Evolutionary conservation across 129 eudicot species (phyloP).

Genomic region (Deinandra increscens): DNA sequence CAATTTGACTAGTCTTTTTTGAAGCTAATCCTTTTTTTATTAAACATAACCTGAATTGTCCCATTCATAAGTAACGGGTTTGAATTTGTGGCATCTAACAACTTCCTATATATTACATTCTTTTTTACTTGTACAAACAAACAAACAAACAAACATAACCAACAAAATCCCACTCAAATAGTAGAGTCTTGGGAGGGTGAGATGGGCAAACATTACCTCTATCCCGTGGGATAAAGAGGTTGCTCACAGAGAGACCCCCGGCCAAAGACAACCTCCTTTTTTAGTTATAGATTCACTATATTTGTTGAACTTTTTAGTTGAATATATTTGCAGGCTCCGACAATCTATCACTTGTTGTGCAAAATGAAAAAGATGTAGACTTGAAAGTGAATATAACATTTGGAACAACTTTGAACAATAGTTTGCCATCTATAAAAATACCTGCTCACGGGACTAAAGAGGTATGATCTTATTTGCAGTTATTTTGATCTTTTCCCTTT

Average conservation of each 20-base stretch:
- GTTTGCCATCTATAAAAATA: conserved; percentile 10
- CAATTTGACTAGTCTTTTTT: not conserved
- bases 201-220: no score
- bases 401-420: conserved; percentile 6
- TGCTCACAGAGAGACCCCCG: no score
- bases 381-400: conserved; percentile 24
- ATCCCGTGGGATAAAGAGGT: no score
- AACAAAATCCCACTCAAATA: no score
- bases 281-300: not conserved
- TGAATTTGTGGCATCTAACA: not conserved
- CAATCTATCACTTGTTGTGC: conserved; percentile 26
- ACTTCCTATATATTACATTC: not conserved
- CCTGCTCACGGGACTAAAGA: conserved; percentile 18
- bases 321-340: conserved; percentile 20
- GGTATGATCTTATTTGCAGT: conserved; percentile 11
- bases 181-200: no score
- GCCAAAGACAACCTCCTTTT: no score
- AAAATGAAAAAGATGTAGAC: conserved; percentile 23
- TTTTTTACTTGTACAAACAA: not conserved
- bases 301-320: not conserved
- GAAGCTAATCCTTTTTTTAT: not conserved
- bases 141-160: no score
- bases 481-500: not conserved
- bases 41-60: not conserved
- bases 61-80: not conserved